Percentiles rank a stretch among this genome's conserved stretches.
Evolutionary conservation across 495 filamentous ascomycete genomes (phyloP).

Genomic region (Oidiodendron maius): DNA sequence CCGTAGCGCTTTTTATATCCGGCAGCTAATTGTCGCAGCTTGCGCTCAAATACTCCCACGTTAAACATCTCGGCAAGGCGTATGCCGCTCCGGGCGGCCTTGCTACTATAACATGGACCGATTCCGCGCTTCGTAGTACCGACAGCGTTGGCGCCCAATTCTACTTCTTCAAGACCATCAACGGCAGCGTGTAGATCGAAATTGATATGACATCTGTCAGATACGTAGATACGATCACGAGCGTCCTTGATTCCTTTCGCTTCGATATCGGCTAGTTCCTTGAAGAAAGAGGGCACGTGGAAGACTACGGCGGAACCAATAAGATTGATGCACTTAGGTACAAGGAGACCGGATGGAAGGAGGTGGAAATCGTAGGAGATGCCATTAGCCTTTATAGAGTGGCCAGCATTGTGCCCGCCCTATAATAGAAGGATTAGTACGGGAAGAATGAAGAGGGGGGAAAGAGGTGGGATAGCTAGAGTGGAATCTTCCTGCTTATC

Average conservation of each 20-base stretch:
- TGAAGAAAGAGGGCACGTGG: constrained; percentile 83
- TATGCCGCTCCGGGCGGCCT: constrained; percentile 69
- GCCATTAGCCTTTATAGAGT: constrained; percentile 34
- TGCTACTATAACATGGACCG: constrained; percentile 77
- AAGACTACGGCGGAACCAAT: constrained; percentile 83
- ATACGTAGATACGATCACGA: constrained; percentile 66
- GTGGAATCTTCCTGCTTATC: background rate
- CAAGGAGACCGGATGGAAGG: constrained; percentile 65
- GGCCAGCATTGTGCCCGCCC: constrained; percentile 63
- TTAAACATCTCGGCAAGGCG: constrained; percentile 73
- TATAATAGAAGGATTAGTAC: constrained; percentile 47
- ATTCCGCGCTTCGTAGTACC: constrained; percentile 61
- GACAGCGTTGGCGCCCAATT: constrained; percentile 54
- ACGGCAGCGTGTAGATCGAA: constrained; percentile 78
- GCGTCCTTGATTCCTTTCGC: constrained; percentile 63
- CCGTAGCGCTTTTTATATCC: constrained; percentile 72
- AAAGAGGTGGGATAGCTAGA: constrained; percentile 57
- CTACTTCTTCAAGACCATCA: constrained; percentile 75
- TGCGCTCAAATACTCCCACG: constrained; percentile 64
- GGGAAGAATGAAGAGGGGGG: constrained; percentile 50
- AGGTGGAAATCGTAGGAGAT: constrained; percentile 64
- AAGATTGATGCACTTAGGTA: constrained; percentile 71
- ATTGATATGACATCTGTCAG: constrained; percentile 75
- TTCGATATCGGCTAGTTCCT: constrained; percentile 68
- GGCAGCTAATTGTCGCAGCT: constrained; percentile 57